A percentile compares a stretch with the other conserved stretches of the same genome.
Evolutionary conservation across 1,284 basidiomycete species (phyloP).

Genomic region (Amanita bisporigera): DNA sequence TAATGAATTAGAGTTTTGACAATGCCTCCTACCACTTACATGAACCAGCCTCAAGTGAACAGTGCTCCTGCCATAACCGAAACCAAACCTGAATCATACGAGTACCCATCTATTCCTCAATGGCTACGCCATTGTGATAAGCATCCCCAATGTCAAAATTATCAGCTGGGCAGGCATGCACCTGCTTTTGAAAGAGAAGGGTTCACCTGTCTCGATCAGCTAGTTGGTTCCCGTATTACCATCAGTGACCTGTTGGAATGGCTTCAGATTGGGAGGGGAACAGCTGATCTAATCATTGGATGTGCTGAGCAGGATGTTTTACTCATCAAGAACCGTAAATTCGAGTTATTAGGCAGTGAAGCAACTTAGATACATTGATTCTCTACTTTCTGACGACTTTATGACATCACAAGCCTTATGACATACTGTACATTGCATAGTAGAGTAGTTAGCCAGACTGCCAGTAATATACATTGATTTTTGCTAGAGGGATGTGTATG

Average conservation of each 20-base stretch:
- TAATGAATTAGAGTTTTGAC: too few relatives aligned
- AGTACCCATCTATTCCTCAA: slow-evolving; percentile 4
- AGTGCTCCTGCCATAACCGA: not conserved
- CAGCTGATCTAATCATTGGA: not conserved
- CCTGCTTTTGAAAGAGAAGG: not conserved
- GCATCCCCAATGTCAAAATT: not conserved
- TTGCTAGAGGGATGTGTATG: too few relatives aligned
- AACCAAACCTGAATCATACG: not conserved
- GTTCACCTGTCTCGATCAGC: slow-evolving; percentile 2
- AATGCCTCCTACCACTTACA: not conserved
- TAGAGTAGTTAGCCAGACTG: too few relatives aligned
- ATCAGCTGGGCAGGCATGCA: not conserved
- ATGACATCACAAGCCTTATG: too few relatives aligned
- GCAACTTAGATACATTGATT: too few relatives aligned
- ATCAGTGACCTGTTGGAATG: not conserved
- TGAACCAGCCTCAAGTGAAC: too few relatives aligned
- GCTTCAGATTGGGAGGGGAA: not conserved
- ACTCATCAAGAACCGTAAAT: not conserved
- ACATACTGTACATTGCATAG: too few relatives aligned
- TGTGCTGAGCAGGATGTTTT: not conserved
- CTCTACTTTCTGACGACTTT: too few relatives aligned
- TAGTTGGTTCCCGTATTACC: not conserved
- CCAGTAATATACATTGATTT: too few relatives aligned
- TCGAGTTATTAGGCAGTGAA: not conserved
- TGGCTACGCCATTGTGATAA: not conserved